Evolutionary conservation across 176 grass and related monocot genomes (phyloP), one percentile per base, ranked within the genome.

Genomic region (Panicum miliaceum): DNA sequence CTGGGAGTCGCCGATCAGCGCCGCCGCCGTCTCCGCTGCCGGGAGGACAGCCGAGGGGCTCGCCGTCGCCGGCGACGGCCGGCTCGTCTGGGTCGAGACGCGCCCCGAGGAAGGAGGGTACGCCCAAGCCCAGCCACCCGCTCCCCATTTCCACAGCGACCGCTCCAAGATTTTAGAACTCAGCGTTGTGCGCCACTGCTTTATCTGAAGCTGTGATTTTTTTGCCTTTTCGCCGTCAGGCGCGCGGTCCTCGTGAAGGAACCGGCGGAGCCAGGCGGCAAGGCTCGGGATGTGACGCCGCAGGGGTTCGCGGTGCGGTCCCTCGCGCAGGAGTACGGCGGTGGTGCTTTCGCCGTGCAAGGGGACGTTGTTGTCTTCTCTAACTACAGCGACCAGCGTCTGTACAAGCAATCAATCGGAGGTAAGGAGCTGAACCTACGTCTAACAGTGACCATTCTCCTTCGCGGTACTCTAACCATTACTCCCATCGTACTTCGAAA

Each of bases 1-100:
- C 37, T 97, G 95, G 95, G 90, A 93, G 79, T 97, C 95, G 26
- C 92, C 95, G 42, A 94, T 97, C 85, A 94, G 84, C 71, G 88
- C 92, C 46, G 87, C 76, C 38, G 89, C 89, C 32, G 95, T 97
- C 50, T 91, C 84, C 40, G 45, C 90, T 76, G 86, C 95, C n/a
- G 89, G 86, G 42, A 94, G 89, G 79, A 38, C 86, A 15, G 76
- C 90, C 71, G 90, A 90, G 27, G 95, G 95, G 32, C 71, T 97
- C 71, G 84, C 92, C 45, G 40, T 92, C 29, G 84, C 89, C 32
- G 95, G 89, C 64, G 92, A 97, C 78, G 92, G 95, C 22, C 82
- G 79, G 16, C 86, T 97, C 45, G 81, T 97, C 62, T 97, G 94
- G 90, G 84, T 94, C 43, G 94, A 97, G 78, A 92, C 88, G 37